Conservation (phyloP, 495 filamentous ascomycete genomes). For the Podospora fimiseda region DNA sequence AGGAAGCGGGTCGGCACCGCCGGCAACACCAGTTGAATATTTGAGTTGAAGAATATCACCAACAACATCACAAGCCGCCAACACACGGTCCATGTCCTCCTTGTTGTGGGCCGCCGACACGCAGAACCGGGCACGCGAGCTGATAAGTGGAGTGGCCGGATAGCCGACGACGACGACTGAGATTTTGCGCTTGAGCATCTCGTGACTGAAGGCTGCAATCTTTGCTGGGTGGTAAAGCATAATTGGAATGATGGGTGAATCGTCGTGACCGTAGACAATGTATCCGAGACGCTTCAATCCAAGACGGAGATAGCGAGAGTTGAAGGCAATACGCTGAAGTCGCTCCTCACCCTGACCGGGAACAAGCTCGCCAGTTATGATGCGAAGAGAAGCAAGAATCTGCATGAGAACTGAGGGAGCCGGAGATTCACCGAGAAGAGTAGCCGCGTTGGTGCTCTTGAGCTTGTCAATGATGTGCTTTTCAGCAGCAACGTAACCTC, state of each 20-base stretch:
- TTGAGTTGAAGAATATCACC: conserved; percentile 90
- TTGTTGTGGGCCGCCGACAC: conserved; percentile 95
- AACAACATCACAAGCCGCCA: conserved; percentile 86
- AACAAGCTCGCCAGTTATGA: conserved; percentile 80
- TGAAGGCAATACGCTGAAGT: conserved; percentile 93
- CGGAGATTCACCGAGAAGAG: conserved; percentile 81
- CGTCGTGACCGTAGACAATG: conserved; percentile 95
- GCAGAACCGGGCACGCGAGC: conserved; percentile 90
- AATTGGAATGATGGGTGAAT: conserved; percentile 92
- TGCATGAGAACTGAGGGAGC: conserved; percentile 82
- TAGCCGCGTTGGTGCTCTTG: conserved; percentile 74
- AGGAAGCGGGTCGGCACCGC: conserved; percentile 67
- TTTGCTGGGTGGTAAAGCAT: conserved; percentile 95
- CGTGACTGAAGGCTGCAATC: conserved; percentile 95
- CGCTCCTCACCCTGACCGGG: conserved; percentile 95
- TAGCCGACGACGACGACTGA: conserved; percentile 98
- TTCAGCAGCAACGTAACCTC: conserved; percentile 88
- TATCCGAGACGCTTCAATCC: conserved; percentile 94
- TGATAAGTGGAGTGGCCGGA: conserved; percentile 92
- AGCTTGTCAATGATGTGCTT: conserved; percentile 91
- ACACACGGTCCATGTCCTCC: conserved; percentile 88
- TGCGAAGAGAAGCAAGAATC: conserved; percentile 73
- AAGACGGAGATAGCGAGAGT: conserved; percentile 93
- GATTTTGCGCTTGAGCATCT: conserved; percentile 96
- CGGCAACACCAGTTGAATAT: conserved; percentile 89